Base-by-base conservation (phyloP, 805 yeast species). In the Suhomyces sp. region DNA sequence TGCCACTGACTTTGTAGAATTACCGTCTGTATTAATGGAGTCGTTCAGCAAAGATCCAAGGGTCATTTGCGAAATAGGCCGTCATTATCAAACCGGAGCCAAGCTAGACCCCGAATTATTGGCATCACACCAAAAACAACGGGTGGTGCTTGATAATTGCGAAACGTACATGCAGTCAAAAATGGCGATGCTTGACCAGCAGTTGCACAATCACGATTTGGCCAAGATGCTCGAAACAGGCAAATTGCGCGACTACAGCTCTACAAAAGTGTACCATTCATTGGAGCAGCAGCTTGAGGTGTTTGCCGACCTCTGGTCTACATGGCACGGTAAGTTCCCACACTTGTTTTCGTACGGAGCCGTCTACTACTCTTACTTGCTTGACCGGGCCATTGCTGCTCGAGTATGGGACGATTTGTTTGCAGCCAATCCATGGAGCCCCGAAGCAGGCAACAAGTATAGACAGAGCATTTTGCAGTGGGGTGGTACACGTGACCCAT, bases 21-120 rank as follows among this genome's bases (percentile, higher is more conserved):
- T 94, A 43, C 99, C 99, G 1, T 90, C 97, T 12, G 93, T 94
- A n/a, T 68, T 94, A 50, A 93, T 92, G 96, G 99, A 94, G 66
- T 86, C 84, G 59, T 94, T 94, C 70, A 92, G 96, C 20, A 82
- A 84, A 44, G 93, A 89, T 64, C 83, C 86, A 8, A 73, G 91
- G 43, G 97, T 94, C 0, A 69, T 94, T 43, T 72, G 80, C 46
- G 71, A 81, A 24, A 87, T 88, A 59, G 96, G 96, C 1, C 74
- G 78, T 44, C 96, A 92, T 67, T 76, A 83, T 61, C 68, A 73
- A 53, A 88, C 96, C 0, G 86, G 83, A 31, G 82, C 82, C 55
- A 80, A 80, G 2, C 72, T 89, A 27, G 82, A 89, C 2, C 57
- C 63, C 40, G 67, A 72, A 12, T 59, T 84, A 17, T 67, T 88